Base-by-base conservation (phyloP, 2,329 filamentous ascomycete species). In the Podosphaera leucotricha region DNA sequence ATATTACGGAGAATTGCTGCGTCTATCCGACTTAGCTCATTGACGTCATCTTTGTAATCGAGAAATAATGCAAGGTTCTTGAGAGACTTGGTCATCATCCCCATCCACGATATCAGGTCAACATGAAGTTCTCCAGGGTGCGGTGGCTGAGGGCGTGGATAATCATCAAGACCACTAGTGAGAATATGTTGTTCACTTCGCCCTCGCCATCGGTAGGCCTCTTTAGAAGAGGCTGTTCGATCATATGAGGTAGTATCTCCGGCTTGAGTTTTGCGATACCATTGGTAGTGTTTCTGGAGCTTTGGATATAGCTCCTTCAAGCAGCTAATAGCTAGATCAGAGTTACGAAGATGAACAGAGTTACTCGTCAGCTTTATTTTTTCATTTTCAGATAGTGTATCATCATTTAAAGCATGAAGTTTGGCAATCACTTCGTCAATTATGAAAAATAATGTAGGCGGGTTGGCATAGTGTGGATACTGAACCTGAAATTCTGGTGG, bases 391-490 rank as follows among this genome's bases (percentile, higher is more conserved):
- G 55, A 54, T 1, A 59, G 55, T 21, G 61, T 54, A 43, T 61
- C 69, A 18, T 66, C 69, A 46, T 73, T 73, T 36, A 61, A 57
- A 44, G 53, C 62, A 46, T 75, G 70, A 30, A 92, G 68, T 58
- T 81, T 86, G 57, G 84, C 77, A 55, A 92, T 73, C 56, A 94
- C 85, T 8, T 70, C 71, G 51, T 92, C 83, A 15, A 98, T 67
- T 47, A 90, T 77, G 57, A 95, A 75, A 63, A 93, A 94, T 1
- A 95, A 69, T 0, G 90, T 95, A 0, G 90, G 90, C 0, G 90
- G 90, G 60, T 98, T 98, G 43, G 90, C 90, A 55, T 94, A 94
- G 60, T 95, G 86, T 20, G 90, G 87, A 57, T 95, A 95, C 57
- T 95, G 90, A 13, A 85, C 72, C 55, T 92, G 86, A 59, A 98